phyloP scores from a whole-genome alignment of 768 basidiomycete genomes.

The Crucibulum laeve region DNA sequence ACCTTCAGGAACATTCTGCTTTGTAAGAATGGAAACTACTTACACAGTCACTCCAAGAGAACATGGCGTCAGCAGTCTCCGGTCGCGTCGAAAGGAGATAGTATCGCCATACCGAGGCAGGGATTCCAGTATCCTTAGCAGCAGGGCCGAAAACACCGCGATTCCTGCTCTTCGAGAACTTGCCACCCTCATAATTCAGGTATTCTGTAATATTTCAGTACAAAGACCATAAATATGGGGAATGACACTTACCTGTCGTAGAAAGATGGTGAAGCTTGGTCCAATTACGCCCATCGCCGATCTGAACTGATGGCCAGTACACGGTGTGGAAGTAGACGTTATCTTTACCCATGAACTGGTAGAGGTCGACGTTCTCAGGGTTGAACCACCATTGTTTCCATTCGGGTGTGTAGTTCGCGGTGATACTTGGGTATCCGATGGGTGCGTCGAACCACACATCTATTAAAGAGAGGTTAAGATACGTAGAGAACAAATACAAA shows the following conservation, averaged over 20 bases:
- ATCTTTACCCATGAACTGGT: constrained; percentile 99
- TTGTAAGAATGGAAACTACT: constrained; percentile 20
- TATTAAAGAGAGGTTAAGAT: constrained; percentile 20
- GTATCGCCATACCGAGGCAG: constrained; percentile 94
- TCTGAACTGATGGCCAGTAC: constrained; percentile 85
- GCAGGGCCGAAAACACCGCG: constrained; percentile 96
- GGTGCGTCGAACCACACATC: constrained; percentile 99
- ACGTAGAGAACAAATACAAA: constrained; percentile 3
- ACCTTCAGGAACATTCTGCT: constrained; percentile 6
- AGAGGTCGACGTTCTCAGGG: constrained; percentile 81
- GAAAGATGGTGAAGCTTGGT: constrained; percentile 92
- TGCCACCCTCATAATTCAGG: constrained; percentile 96
- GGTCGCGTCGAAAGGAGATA: constrained; percentile 91
- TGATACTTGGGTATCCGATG: constrained; percentile 96
- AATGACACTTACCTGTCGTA: constrained; percentile 68
- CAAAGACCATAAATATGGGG: constrained; percentile 1
- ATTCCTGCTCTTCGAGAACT: constrained; percentile 97
- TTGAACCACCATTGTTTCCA: constrained; percentile 99
- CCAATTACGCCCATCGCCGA: constrained; percentile 91
- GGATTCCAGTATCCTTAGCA: constrained; percentile 90
- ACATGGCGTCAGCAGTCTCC: constrained; percentile 92
- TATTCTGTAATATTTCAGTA: constrained; percentile 57
- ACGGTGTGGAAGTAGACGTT: constrained; percentile 98
- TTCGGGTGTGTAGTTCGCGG: constrained; percentile 88
- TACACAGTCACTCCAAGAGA: constrained; percentile 95